Conservation (phyloP, 2,329 filamentous ascomycete species). For the Emericellopsis cladophorae region DNA sequence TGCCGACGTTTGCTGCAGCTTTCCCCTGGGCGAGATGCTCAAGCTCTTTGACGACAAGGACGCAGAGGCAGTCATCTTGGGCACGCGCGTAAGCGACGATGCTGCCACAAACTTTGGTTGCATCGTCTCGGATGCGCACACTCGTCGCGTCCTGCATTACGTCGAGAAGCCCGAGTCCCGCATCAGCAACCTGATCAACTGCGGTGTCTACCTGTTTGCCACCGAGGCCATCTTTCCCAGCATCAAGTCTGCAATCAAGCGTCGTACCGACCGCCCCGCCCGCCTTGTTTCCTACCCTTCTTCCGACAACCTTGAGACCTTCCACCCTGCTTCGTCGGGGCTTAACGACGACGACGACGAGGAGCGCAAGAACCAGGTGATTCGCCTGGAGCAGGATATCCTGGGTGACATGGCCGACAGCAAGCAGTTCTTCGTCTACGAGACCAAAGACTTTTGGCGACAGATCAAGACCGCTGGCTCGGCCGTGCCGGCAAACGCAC, state of each 20-base stretch:
- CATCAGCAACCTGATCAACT: slow-evolving; percentile 98
- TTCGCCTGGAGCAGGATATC: slow-evolving; percentile 94
- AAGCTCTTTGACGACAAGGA: slow-evolving; percentile 88
- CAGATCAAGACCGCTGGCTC: slow-evolving; percentile 99
- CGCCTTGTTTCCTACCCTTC: slow-evolving; percentile 91
- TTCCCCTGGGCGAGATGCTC: slow-evolving; percentile 92
- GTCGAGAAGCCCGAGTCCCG: slow-evolving; percentile 98
- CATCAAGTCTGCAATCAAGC: slow-evolving; percentile 90
- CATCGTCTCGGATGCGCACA: slow-evolving; percentile 89
- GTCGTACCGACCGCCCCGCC: slow-evolving; percentile 71
- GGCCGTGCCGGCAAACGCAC: slow-evolving; percentile 88
- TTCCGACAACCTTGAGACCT: slow-evolving; percentile 77
- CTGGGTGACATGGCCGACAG: slow-evolving; percentile 89
- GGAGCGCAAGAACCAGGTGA: slow-evolving; percentile 69
- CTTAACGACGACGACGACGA: slow-evolving; percentile 51
- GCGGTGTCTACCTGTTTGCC: slow-evolving; percentile 94
- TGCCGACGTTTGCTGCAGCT: slow-evolving; percentile 97
- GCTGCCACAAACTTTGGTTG: slow-evolving; percentile 94
- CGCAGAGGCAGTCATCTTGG: slow-evolving; percentile 91
- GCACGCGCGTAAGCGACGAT: slow-evolving; percentile 81
- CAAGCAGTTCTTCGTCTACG: slow-evolving; percentile 96
- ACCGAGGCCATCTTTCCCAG: slow-evolving; percentile 94
- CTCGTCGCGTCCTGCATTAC: slow-evolving; percentile 92
- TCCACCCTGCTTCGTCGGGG: slow-evolving; percentile 22
- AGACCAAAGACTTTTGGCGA: slow-evolving; percentile 99